Percentiles rank a stretch among this genome's conserved stretches.
Conservation (phyloP, 768 basidiomycete genomes). For the Lactarius sp. region DNA sequence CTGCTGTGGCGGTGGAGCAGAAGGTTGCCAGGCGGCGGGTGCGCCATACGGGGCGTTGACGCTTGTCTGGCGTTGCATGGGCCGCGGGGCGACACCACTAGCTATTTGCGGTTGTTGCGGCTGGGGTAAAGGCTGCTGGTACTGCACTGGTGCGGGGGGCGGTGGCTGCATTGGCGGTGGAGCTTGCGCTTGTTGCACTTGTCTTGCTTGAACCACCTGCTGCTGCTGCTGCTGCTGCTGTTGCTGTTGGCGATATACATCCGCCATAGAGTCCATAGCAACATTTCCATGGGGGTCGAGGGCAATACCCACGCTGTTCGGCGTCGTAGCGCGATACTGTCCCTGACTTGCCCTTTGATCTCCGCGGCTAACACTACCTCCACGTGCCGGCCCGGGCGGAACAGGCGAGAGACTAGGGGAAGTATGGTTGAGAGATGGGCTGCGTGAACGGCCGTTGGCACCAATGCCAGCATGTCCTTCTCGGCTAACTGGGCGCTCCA, state of each 20-base stretch:
- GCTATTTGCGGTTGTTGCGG: constrained; percentile 26
- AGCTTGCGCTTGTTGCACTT: constrained; percentile 22
- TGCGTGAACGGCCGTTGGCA: constrained; percentile 59
- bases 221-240: constrained; percentile 32
- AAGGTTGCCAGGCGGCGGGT: constrained; percentile 3
- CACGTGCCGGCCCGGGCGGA: constrained; percentile 24
- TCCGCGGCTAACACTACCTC: constrained; percentile 12
- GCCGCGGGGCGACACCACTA: background rate
- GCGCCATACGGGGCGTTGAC: constrained; percentile 8
- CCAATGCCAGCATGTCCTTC: constrained; percentile 81
- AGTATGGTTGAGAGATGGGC: constrained; percentile 44
- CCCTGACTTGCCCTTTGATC: constrained; percentile 25
- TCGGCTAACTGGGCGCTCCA: constrained; percentile 51
- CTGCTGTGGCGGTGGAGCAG: constrained; percentile 17
- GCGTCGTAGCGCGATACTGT: constrained; percentile 57
- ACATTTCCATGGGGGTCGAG: constrained; percentile 79
- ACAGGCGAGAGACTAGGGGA: constrained; percentile 55
- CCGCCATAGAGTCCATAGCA: constrained; percentile 73
- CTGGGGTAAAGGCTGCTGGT: constrained; percentile 39
- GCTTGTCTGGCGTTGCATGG: constrained; percentile 18
- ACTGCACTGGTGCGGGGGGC: constrained; percentile 33
- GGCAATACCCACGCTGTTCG: constrained; percentile 76
- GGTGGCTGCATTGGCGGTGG: constrained; percentile 38
- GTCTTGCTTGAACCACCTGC: constrained; percentile 23
- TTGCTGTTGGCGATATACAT: constrained; percentile 35